Evolutionary conservation across 352 stramenopile species (phyloP).

Genomic region (Phytophthora boehmeriae): DNA sequence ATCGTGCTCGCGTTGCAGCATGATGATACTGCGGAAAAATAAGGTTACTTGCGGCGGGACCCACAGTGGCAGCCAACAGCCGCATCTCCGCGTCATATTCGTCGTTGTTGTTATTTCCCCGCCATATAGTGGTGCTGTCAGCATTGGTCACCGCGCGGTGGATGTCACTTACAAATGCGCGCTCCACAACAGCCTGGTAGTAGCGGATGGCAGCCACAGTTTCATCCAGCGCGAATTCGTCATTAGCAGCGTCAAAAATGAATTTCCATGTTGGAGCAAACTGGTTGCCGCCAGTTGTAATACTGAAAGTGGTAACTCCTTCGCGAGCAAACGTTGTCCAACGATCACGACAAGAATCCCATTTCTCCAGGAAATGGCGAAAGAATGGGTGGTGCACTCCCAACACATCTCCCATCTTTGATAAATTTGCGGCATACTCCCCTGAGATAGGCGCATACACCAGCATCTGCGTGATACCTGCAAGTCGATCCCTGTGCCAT

Average conservation of each 20-base stretch:
- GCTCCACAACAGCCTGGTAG: slow-evolving; percentile 41
- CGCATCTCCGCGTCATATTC: slow-evolving; percentile 40
- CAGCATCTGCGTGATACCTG: slow-evolving; percentile 32
- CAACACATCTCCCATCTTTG: slow-evolving; percentile 36
- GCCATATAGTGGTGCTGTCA: slow-evolving; percentile 4
- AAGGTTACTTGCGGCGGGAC: slow-evolving; percentile 27
- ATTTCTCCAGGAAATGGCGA: slow-evolving; percentile 31
- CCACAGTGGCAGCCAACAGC: slow-evolving; percentile 31
- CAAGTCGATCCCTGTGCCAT: slow-evolving; percentile 43
- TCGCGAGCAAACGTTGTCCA: slow-evolving; percentile 42
- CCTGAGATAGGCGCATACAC: slow-evolving; percentile 38
- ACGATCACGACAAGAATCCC: slow-evolving; percentile 35
- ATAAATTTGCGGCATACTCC: slow-evolving; percentile 31
- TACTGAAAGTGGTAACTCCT: slow-evolving; percentile 41
- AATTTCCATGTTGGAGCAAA: slow-evolving; percentile 30
- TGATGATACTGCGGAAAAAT: slow-evolving; percentile 39
- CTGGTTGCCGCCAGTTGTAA: slow-evolving; percentile 26
- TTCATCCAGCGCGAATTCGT: slow-evolving; percentile 38
- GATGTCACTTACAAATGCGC: slow-evolving; percentile 31
- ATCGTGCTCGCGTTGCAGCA: slow-evolving; percentile 28
- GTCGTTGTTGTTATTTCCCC: slow-evolving; percentile 4
- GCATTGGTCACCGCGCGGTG: slow-evolving; percentile 11
- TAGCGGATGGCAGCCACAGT: slow-evolving; percentile 38
- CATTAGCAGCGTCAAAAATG: slow-evolving; percentile 33
- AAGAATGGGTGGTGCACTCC: slow-evolving; percentile 37